Base-by-base conservation (phyloP, 2,329 filamentous ascomycete genomes). In the Ramularia endophylla region DNA sequence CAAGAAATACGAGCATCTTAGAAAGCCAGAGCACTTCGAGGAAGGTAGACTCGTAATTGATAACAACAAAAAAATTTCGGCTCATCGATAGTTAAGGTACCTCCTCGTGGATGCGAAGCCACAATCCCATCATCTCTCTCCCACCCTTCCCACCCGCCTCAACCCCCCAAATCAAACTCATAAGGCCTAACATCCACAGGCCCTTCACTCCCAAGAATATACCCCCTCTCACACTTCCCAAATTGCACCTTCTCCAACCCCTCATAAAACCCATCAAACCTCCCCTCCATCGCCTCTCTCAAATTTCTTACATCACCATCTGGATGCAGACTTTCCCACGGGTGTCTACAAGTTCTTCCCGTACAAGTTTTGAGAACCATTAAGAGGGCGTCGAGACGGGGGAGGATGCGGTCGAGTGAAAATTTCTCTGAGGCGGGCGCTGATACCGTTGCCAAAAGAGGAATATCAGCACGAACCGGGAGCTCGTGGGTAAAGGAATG, bases 151-250 rank as follows among this genome's bases (percentile, higher is more conserved):
- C n/a, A n/a, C n/a, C n/a, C n/a, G n/a, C n/a, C n/a, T n/a, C n/a
- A n/a, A n/a, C n/a, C 29, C 11, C 29, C 29, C n/a, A 16, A 8
- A 17, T 31, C 29, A 9, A 31, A 31, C 1, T 13, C 31, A 33
- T 44, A 52, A 12, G 43, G 37, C 27, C 22, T 30, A 15, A 46
- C 35, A 12, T 37, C 36, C 4, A 19, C 16, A n/a, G 42, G 36
- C 5, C 50, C 50, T 20, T 52, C 50, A 33, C 47, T 50, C 15
- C 43, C 50, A 3, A 46, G n/a, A 25, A 50, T 52, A 22, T 48
- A 52, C 2, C 50, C 50, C 37, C 50, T 48, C 35, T 52, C 50
- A 34, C 50, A 52, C 27, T 29, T 45, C n/a, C 47, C 50, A 29
- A 48, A 52, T 20, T 18, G 35, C 16, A 50, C 47, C 8, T 40